Evolutionary conservation across 805 yeast genomes (phyloP).

Genomic region (Limtongia smithiae): DNA sequence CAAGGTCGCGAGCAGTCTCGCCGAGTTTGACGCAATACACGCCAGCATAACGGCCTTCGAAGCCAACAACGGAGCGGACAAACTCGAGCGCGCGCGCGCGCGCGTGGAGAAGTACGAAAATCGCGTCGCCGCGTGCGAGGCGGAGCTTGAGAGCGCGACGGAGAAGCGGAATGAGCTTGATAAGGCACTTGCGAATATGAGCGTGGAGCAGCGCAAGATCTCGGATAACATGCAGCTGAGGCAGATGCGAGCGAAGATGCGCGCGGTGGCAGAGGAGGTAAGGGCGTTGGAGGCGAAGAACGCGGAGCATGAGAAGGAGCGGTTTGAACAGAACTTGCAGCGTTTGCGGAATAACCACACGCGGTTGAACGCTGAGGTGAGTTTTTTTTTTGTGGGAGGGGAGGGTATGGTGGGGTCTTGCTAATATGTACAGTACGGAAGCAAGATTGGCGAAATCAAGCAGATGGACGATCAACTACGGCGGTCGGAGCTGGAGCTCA

Average conservation of each 20-base stretch:
- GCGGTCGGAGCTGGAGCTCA: constrained; percentile 55
- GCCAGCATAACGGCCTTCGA: neutral
- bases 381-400: constrained; percentile 1
- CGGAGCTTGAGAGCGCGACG: constrained; percentile 28
- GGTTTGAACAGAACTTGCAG: constrained; percentile 57
- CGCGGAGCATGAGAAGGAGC: constrained; percentile 58
- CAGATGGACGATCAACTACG: constrained; percentile 73
- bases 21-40: constrained; percentile 10
- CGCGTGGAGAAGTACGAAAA: constrained; percentile 34
- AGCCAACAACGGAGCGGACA: neutral
- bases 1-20: constrained; percentile 4
- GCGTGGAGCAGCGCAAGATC: constrained; percentile 53
- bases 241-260: constrained; percentile 42
- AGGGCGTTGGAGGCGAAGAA: constrained; percentile 48
- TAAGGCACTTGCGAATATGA: constrained; percentile 33
- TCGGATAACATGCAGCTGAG: constrained; percentile 62
- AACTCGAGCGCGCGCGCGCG: constrained; percentile 39
- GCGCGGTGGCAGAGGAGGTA: constrained; percentile 42
- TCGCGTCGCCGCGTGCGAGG: constrained; percentile 30
- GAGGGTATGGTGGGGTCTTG: neutral
- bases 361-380: constrained; percentile 48
- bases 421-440: constrained; percentile 48
- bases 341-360: constrained; percentile 51
- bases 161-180: constrained; percentile 34
- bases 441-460: constrained; percentile 78